These are phyloP conservation scores for Mycosphaerella sp. DNA, from an alignment of 2,329 filamentous ascomycete species.

Conservation along the genomic window DNA sequence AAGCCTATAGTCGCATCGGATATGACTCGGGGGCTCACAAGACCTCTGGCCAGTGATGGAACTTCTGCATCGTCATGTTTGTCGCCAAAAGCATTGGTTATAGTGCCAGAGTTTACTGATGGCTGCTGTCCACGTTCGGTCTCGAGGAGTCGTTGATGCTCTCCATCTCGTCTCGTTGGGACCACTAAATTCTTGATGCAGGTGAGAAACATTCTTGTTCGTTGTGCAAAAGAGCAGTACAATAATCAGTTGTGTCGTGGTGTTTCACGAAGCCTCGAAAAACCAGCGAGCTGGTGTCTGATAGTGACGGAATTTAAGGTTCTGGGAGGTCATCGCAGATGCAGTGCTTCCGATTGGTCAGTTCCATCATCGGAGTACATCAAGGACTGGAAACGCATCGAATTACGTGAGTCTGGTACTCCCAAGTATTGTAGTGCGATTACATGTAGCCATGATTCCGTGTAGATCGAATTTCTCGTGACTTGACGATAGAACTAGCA, in stretches of 20 bases:
- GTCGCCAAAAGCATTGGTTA: constrained; percentile 1
- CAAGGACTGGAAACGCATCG: too few relatives aligned
- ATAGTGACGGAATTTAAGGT: not conserved
- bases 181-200: constrained; percentile 9
- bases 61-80: not conserved
- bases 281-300: not conserved
- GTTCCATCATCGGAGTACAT: too few relatives aligned
- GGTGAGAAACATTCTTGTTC: constrained; percentile 5
- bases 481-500: too few relatives aligned
- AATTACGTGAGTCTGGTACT: too few relatives aligned
- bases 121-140: constrained; percentile 7
- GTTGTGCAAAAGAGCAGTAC: not conserved
- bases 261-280: not conserved
- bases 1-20: constrained; percentile 42
- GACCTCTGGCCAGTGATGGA: constrained; percentile 1
- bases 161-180: constrained; percentile 5
- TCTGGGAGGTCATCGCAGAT: not conserved
- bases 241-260: not conserved
- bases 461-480: too few relatives aligned
- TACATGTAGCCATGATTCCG: too few relatives aligned
- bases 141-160: constrained; percentile 8
- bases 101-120: constrained; percentile 5
- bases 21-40: constrained; percentile 38
- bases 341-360: too few relatives aligned
- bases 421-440: too few relatives aligned